A percentile compares a stretch with the other conserved stretches of the same genome.
Conservation (phyloP, 2,329 filamentous ascomycete species). For the Phialophora macrospora region DNA sequence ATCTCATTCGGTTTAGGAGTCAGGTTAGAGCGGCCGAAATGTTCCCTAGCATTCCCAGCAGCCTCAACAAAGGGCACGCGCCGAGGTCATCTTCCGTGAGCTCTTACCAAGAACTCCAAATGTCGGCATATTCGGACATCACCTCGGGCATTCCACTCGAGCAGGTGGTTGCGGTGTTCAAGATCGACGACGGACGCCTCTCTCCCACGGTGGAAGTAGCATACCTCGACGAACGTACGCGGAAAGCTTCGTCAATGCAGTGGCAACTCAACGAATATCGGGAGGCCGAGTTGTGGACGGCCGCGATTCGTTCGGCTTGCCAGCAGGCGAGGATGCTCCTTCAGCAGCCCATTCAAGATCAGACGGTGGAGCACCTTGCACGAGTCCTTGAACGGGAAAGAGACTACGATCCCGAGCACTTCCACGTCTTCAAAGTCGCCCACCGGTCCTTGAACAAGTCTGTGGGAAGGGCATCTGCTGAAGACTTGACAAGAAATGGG, state of each 20-base stretch:
- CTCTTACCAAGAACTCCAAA: slow-evolving; percentile 66
- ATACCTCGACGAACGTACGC: slow-evolving; percentile 68
- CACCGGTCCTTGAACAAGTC: slow-evolving; percentile 65
- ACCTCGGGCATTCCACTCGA: slow-evolving; percentile 63
- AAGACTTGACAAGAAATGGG: slow-evolving; percentile 68
- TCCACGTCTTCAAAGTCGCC: slow-evolving; percentile 71
- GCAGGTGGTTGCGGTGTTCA: slow-evolving; percentile 70
- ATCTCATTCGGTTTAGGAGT: slow-evolving; percentile 71
- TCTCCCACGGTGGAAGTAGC: slow-evolving; percentile 71
- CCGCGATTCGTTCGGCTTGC: slow-evolving; percentile 64
- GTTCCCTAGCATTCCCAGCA: slow-evolving; percentile 59
- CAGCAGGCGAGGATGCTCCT: slow-evolving; percentile 12
- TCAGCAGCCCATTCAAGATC: slow-evolving; percentile 56
- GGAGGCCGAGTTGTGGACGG: slow-evolving; percentile 69
- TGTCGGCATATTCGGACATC: slow-evolving; percentile 60
- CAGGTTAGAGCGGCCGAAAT: slow-evolving; percentile 68
- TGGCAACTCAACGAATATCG: slow-evolving; percentile 68
- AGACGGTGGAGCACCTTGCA: slow-evolving; percentile 66
- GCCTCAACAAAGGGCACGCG: slow-evolving; percentile 49
- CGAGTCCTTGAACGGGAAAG: slow-evolving; percentile 67
- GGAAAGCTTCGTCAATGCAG: slow-evolving; percentile 65
- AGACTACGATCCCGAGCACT: slow-evolving; percentile 71
- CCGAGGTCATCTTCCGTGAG: slow-evolving; percentile 65
- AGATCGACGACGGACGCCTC: slow-evolving; percentile 68
- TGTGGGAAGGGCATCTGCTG: slow-evolving; percentile 62